phyloP scores from a whole-genome alignment of 495 filamentous ascomycete species.

The Cercophora samala region DNA sequence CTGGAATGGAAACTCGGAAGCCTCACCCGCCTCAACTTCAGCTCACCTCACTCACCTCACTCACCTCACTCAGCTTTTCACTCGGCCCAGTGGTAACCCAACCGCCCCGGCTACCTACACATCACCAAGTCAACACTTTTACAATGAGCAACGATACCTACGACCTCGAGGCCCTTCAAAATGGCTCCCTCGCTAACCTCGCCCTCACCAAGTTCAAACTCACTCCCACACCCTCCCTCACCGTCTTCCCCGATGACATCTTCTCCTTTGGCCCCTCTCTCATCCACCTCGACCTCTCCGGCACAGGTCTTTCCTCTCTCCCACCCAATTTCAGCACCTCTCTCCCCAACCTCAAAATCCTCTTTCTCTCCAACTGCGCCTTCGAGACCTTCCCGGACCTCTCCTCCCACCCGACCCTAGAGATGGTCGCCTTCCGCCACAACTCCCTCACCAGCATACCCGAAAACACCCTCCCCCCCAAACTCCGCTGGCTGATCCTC shows the following conservation, averaged over 20 bases:
- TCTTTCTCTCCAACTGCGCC: constrained; percentile 45
- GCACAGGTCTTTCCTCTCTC: constrained; percentile 39
- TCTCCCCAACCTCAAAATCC: constrained; percentile 43
- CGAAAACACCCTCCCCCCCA: constrained; percentile 40
- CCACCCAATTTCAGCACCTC: constrained; percentile 36
- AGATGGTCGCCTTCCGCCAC: constrained; percentile 46
- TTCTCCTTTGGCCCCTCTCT: constrained; percentile 39
- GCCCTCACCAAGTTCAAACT: constrained; percentile 39
- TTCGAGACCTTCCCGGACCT: constrained; percentile 44
- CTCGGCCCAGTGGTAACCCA: neutral
- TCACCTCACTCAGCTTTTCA: constrained; percentile 3
- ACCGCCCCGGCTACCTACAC: neutral
- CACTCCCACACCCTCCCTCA: constrained; percentile 32
- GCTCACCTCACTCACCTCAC: too few relatives aligned
- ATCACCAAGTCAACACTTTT: neutral
- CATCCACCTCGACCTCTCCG: constrained; percentile 46
- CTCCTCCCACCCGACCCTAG: constrained; percentile 39
- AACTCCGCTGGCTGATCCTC: constrained; percentile 44
- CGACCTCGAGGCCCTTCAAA: constrained; percentile 27
- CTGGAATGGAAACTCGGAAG: neutral
- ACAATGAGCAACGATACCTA: constrained; percentile 23
- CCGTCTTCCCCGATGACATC: constrained; percentile 40
- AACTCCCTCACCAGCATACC: constrained; percentile 44
- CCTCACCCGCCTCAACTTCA: neutral
- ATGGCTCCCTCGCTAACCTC: constrained; percentile 28